A percentile compares a stretch with the other conserved stretches of the same genome.
Conservation (phyloP, 805 yeast genomes). For the Sugiyamaella smithiae region DNA sequence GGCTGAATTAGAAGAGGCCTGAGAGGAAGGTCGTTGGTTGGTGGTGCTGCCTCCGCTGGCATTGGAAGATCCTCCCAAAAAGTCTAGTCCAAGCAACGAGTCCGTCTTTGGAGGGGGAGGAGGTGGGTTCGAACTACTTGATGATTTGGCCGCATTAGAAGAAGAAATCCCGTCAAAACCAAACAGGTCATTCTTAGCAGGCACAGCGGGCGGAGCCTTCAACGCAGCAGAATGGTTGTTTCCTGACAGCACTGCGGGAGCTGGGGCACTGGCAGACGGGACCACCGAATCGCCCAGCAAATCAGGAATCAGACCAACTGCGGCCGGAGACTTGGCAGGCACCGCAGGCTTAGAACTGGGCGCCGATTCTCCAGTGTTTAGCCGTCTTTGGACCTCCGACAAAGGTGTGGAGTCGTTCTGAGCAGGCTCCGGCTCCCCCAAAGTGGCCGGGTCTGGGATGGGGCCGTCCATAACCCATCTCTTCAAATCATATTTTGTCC, state of each 20-base stretch:
- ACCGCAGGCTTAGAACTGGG: conserved; percentile 10
- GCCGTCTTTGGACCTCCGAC: conserved; percentile 21
- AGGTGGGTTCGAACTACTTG: conserved; percentile 11
- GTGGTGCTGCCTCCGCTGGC: conserved; percentile 15
- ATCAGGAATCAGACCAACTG: conserved; percentile 46
- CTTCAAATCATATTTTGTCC: conserved; percentile 87
- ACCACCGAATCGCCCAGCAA: conserved; percentile 36
- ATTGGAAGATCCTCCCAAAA: conserved; percentile 17
- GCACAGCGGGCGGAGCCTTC: conserved; percentile 9
- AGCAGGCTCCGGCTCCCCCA: conserved; percentile 22
- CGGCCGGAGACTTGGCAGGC: conserved; percentile 15
- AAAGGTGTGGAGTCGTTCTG: conserved; percentile 25
- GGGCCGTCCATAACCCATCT: conserved; percentile 69
- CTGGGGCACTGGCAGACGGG: background rate
- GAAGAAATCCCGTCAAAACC: conserved; percentile 1
- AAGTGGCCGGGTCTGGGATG: conserved; percentile 58
- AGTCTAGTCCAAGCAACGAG: conserved; percentile 27
- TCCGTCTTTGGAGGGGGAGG: conserved; percentile 16
- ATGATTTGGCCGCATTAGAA: background rate
- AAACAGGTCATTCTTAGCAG: conserved; percentile 10
- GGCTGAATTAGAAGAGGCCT: conserved; percentile 16
- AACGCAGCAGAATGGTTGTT: conserved; percentile 11
- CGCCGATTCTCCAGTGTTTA: conserved; percentile 6
- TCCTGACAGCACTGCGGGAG: conserved; percentile 2
- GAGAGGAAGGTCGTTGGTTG: background rate